These are phyloP conservation scores for Lentinula aciculospora DNA, from an alignment of 768 basidiomycete species.

Conservation along the genomic window DNA sequence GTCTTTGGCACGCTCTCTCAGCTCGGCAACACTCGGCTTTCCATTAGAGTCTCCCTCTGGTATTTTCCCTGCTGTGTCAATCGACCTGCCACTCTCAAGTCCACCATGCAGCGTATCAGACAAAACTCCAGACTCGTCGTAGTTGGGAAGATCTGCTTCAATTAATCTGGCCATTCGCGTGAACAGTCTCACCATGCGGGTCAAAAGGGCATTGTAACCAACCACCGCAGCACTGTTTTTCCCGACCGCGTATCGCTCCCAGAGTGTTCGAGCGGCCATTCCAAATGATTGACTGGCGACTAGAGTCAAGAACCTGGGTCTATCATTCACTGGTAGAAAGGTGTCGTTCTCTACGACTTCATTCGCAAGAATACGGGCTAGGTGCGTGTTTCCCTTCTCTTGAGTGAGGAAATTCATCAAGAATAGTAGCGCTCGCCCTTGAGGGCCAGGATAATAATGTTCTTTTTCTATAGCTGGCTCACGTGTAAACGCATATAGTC, in stretches of 20 bases:
- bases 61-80: neutral
- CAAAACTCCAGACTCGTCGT: neutral
- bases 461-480: constrained; percentile 20
- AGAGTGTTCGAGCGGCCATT: constrained; percentile 43
- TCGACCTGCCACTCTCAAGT: neutral
- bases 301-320: constrained; percentile 44
- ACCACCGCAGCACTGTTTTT: constrained; percentile 33
- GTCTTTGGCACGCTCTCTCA: neutral
- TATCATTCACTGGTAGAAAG: constrained; percentile 35
- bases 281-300: constrained; percentile 43
- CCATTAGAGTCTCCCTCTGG: neutral
- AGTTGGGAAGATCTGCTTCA: constrained; percentile 10
- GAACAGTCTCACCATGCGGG: constrained; percentile 49
- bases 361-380: constrained; percentile 42
- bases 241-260: constrained; percentile 48
- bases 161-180: constrained; percentile 18
- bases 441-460: constrained; percentile 47
- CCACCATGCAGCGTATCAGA: neutral
- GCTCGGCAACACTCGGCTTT: neutral
- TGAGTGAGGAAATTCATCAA: constrained; percentile 41
- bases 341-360: constrained; percentile 40
- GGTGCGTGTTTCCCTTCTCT: constrained; percentile 33
- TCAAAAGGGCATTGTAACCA: constrained; percentile 36
- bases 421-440: constrained; percentile 40
- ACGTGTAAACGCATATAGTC: constrained; percentile 43